Percentiles rank a stretch among this genome's conserved stretches.
Conservation (phyloP, 331 rosid genomes). For the Stylosanthes scabra region DNA sequence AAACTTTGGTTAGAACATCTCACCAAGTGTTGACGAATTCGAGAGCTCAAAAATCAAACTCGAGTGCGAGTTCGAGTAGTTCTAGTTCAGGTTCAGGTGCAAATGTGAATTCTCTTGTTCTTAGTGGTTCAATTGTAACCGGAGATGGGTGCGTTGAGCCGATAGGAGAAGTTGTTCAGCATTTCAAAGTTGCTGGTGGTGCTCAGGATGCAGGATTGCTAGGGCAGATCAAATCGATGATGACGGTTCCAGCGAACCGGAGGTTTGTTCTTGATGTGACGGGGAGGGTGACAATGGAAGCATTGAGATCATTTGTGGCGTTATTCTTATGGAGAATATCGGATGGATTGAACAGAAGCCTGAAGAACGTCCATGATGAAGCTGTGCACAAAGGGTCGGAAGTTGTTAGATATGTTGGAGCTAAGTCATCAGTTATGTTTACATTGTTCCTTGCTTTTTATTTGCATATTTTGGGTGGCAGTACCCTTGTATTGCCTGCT, state of each 20-base stretch:
- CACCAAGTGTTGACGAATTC: conserved; percentile 74
- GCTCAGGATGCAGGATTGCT: conserved; percentile 61
- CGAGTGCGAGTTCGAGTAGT: conserved; percentile 18
- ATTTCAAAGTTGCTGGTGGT: conserved; percentile 20
- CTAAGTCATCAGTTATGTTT: conserved; percentile 77
- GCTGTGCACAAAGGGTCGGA: conserved; percentile 69
- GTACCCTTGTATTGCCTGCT: conserved; percentile 68
- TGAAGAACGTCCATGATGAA: conserved; percentile 62
- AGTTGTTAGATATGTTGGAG: conserved; percentile 73
- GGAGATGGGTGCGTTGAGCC: conserved; percentile 41
- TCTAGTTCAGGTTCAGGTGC: conserved; percentile 33
- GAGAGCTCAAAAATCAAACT: not conserved
- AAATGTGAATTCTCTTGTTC: conserved; percentile 37
- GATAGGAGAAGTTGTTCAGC: conserved; percentile 46
- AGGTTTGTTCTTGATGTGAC: conserved; percentile 84
- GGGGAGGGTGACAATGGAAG: conserved; percentile 82
- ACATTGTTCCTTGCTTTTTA: conserved; percentile 84
- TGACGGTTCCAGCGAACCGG: conserved; percentile 76
- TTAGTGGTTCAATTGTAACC: conserved; percentile 24
- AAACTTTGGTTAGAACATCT: conserved; percentile 79
- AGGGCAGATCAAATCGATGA: conserved; percentile 71
- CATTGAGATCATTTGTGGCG: conserved; percentile 71
- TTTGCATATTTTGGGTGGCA: conserved; percentile 70
- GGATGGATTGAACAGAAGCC: conserved; percentile 66
- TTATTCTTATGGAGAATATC: conserved; percentile 61